Evolutionary conservation across 1,139 yeast genomes (phyloP), one percentile per base, ranked within the genome.

Genomic region (Lodderomyces jiufengensis): DNA sequence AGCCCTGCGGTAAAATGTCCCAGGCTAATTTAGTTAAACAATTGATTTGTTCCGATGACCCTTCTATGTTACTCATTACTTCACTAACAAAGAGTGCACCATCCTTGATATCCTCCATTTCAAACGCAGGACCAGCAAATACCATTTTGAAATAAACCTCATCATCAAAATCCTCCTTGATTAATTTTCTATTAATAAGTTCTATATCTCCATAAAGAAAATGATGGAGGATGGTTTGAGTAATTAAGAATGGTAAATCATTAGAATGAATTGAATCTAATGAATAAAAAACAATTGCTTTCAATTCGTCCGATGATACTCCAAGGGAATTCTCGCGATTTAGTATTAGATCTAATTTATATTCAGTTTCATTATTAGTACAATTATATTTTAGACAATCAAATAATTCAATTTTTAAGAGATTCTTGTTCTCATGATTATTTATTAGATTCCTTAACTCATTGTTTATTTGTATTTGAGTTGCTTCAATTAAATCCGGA

Each of bases 401-500:
- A 14, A 52, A 44, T 12, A 59, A 27, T 21, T 42, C 34, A 13
- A 58, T 29, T 4, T 39, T 34, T 27, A 51, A 39, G 15, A 42
- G 40, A 2, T 23, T 30, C 3, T 46, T 45, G 9, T 36, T 40
- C 12, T 41, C 21, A 14, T 33, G 29, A 8, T 11, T 21, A 3
- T 46, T 45, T n/a, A 39, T 41, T 13, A 44, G 22, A 11, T 33
- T 29, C 8, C 12, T 23, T 26, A 54, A 34, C 37, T 55, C 61
- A 4, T 37, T 24, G 32, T 65, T 59, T 1, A 73, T 38, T 47
- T 76, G 80, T 2, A 59, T 39, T 34, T 66, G 69, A 0, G 70
- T 46, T 1, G 80, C 76, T 18, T 53, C 52, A 1, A 58, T 58
- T 25, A 75, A 50, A 47, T 76, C 81, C 0, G 79, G 79, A 34